These are phyloP conservation scores for Leptographium flavum DNA, from an alignment of 2,329 filamentous ascomycete genomes.

Conservation along the genomic window DNA sequence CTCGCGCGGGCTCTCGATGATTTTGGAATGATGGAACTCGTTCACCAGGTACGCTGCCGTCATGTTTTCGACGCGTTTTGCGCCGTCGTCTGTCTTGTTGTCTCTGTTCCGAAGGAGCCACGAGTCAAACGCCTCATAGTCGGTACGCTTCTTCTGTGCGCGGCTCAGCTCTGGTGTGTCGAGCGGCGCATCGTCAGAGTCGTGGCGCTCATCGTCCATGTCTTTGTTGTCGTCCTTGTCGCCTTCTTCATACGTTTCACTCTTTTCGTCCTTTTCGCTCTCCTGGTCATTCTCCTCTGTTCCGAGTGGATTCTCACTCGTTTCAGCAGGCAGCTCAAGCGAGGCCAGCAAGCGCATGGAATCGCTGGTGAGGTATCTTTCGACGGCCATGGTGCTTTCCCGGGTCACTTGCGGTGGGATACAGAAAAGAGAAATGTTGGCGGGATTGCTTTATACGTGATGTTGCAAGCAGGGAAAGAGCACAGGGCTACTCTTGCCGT, in stretches of 20 bases:
- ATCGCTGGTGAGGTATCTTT: too few relatives aligned
- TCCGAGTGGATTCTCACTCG: too few relatives aligned
- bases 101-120: conserved; percentile 23
- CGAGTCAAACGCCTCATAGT: conserved; percentile 34
- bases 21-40: conserved; percentile 27
- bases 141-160: conserved; percentile 32
- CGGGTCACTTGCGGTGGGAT: too few relatives aligned
- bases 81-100: conserved; percentile 15
- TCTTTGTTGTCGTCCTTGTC: background rate
- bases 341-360: background rate
- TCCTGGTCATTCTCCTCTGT: too few relatives aligned
- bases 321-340: too few relatives aligned
- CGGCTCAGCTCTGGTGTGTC: conserved; percentile 7
- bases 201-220: background rate
- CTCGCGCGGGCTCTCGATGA: conserved; percentile 67
- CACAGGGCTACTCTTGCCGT: background rate
- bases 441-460: background rate
- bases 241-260: background rate
- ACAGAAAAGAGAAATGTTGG: too few relatives aligned
- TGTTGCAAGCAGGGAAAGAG: background rate
- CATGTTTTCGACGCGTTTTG: conserved; percentile 17
- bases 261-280: background rate
- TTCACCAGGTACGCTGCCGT: conserved; percentile 20
- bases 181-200: background rate
- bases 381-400: too few relatives aligned